A percentile compares a stretch with the other conserved stretches of the same genome.
Evolutionary conservation across 345 rosid species (phyloP).

Genomic region (Barbarea vulgaris): DNA sequence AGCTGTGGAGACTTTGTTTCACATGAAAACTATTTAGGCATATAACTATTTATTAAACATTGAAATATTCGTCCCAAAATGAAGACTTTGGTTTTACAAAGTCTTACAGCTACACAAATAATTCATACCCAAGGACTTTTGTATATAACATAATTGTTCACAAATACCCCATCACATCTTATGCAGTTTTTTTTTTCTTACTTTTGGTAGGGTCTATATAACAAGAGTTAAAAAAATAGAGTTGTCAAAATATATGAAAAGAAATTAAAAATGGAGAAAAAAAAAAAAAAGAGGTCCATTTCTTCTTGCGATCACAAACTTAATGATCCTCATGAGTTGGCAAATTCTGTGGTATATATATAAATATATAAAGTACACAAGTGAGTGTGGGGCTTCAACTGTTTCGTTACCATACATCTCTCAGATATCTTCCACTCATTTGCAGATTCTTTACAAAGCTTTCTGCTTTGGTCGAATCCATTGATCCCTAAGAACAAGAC

Average conservation of each 20-base stretch:
- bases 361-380: conserved; percentile 23
- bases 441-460: conserved; percentile 89
- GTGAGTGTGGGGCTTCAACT: conserved; percentile 19
- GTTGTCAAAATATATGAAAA: conserved; percentile 9
- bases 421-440: conserved; percentile 82
- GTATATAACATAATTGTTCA: conserved; percentile 30
- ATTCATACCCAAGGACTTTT: conserved; percentile 31
- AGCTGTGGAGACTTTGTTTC: no score
- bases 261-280: conserved; percentile 5
- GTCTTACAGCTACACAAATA: conserved; percentile 16
- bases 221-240: conserved; percentile 29
- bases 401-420: conserved; percentile 59
- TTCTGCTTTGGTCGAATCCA: conserved; percentile 80
- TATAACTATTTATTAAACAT: background rate
- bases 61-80: background rate
- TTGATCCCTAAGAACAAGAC: conserved; percentile 61
- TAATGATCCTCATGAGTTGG: conserved; percentile 25
- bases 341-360: conserved; percentile 30
- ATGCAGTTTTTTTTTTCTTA: background rate
- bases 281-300: background rate
- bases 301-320: conserved; percentile 34
- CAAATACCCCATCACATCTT: conserved; percentile 30
- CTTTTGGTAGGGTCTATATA: conserved; percentile 20
- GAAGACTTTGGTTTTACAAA: background rate
- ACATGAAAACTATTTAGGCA: background rate